phyloP scores from a whole-genome alignment of 352 stramenopile genomes.

The Phytopythium sindhum region DNA sequence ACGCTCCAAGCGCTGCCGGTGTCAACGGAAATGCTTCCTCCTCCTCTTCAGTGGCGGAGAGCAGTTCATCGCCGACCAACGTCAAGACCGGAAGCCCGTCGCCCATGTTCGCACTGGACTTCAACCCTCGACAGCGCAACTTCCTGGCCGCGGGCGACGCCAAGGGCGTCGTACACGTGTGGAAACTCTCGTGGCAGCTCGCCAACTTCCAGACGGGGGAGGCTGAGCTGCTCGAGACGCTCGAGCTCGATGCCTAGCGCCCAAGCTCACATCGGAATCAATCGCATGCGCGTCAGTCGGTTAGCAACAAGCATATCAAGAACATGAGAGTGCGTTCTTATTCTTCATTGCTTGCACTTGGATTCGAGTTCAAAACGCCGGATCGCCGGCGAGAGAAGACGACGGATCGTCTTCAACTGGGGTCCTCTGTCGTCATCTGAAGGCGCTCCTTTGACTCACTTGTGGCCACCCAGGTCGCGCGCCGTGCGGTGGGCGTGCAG shows the following conservation, averaged over 20 bases:
- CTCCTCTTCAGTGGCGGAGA: not conserved
- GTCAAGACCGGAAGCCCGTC: conserved; percentile 17
- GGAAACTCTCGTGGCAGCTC: conserved; percentile 82
- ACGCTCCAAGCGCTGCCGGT: conserved; percentile 14
- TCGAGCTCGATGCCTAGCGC: conserved; percentile 13
- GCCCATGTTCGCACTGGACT: conserved; percentile 62
- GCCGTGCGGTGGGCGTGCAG: conserved; percentile 80
- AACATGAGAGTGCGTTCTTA: not conserved
- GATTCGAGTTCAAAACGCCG: conserved; percentile 5
- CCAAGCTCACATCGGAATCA: not conserved
- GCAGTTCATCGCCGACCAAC: conserved; percentile 9
- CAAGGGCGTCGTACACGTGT: conserved; percentile 64
- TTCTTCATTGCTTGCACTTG: conserved; percentile 1
- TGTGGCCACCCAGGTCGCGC: conserved; percentile 44
- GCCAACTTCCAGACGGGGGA: conserved; percentile 76
- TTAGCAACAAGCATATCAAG: not conserved
- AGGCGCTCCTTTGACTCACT: not conserved
- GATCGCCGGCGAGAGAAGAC: not conserved
- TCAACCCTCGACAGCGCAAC: conserved; percentile 82
- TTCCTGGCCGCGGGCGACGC: conserved; percentile 77
- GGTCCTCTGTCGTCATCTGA: not conserved
- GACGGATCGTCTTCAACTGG: not conserved
- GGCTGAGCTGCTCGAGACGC: conserved; percentile 45
- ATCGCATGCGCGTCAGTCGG: not conserved
- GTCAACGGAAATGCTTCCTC: not conserved